These are phyloP conservation scores for Heliosperma pusillum DNA, from an alignment of 148 eudicot species.

Conservation along the genomic window DNA sequence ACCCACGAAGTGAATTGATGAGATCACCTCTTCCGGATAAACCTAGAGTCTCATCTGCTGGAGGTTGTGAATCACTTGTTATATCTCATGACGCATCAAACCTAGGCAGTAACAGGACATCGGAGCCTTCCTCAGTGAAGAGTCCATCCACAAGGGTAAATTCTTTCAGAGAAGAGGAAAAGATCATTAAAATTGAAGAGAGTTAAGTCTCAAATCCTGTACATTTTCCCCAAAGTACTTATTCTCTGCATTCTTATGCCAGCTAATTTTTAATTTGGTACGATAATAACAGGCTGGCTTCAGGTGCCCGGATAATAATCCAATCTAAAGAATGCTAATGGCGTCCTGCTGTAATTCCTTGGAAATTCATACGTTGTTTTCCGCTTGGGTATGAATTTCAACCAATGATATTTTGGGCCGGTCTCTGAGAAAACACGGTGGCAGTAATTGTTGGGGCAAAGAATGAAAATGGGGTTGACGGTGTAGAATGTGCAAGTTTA, in stretches of 20 bases:
- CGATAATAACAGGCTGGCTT: constrained; percentile 79
- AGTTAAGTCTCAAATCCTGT: constrained; percentile 55
- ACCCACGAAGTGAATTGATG: constrained; percentile 67
- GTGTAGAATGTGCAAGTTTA: constrained; percentile 11
- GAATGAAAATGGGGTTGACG: constrained; percentile 8
- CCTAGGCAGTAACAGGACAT: constrained; percentile 59
- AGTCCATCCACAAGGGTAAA: constrained; percentile 35
- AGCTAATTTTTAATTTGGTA: constrained; percentile 34
- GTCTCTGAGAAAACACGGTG: neutral
- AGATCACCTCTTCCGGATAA: constrained; percentile 81
- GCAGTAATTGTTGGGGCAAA: neutral
- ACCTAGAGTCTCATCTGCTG: constrained; percentile 61
- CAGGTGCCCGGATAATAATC: constrained; percentile 90
- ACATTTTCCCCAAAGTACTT: constrained; percentile 2
- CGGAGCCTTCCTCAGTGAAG: constrained; percentile 43
- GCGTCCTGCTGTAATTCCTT: neutral
- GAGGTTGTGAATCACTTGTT: constrained; percentile 41
- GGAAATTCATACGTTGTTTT: neutral
- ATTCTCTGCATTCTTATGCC: constrained; percentile 10
- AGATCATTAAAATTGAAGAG: constrained; percentile 75
- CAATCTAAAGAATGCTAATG: constrained; percentile 49
- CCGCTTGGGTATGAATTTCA: neutral
- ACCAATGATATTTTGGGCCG: neutral
- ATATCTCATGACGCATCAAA: constrained; percentile 39
- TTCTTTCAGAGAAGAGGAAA: constrained; percentile 51